Percentiles rank a stretch among this genome's conserved stretches.
Evolutionary conservation across 2,329 filamentous ascomycete species (phyloP).

Genomic region (Massarina eburnea): DNA sequence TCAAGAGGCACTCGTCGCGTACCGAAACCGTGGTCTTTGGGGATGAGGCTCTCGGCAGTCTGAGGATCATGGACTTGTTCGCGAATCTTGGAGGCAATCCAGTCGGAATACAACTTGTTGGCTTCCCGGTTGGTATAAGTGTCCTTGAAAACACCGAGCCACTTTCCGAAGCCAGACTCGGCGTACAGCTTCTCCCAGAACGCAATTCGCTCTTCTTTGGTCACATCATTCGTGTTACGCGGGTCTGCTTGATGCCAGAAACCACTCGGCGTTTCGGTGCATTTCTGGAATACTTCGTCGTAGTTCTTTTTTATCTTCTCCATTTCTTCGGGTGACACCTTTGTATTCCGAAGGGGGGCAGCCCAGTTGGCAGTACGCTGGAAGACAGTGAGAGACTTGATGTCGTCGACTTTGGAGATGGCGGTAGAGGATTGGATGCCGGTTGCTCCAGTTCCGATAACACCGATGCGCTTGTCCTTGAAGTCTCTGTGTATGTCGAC

Average conservation of each 20-base stretch:
- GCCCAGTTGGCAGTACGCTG: conserved; percentile 67
- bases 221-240: conserved; percentile 37
- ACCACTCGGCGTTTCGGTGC: conserved; percentile 22
- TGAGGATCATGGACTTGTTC: conserved; percentile 42
- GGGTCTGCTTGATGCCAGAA: conserved; percentile 34
- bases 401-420: conserved; percentile 9
- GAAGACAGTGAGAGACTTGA: conserved; percentile 16
- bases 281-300: conserved; percentile 31
- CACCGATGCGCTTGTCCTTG: conserved; percentile 54
- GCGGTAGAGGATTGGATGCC: conserved; percentile 57
- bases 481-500: conserved; percentile 46
- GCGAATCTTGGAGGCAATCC: conserved; percentile 39
- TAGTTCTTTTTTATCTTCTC: conserved; percentile 31
- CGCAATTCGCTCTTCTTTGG: conserved; percentile 32
- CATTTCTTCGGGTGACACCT: conserved; percentile 36
- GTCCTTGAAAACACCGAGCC: conserved; percentile 26
- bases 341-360: conserved; percentile 51
- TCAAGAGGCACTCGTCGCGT: conserved; percentile 45
- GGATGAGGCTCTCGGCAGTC: conserved; percentile 44
- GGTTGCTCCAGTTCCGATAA: conserved; percentile 64
- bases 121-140: conserved; percentile 26
- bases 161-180: conserved; percentile 42
- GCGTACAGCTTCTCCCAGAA: conserved; percentile 38
- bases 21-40: conserved; percentile 41
- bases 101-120: conserved; percentile 19